Conservation (phyloP, 1,139 yeast genomes). For the Yamadazyma trypodendri region DNA sequence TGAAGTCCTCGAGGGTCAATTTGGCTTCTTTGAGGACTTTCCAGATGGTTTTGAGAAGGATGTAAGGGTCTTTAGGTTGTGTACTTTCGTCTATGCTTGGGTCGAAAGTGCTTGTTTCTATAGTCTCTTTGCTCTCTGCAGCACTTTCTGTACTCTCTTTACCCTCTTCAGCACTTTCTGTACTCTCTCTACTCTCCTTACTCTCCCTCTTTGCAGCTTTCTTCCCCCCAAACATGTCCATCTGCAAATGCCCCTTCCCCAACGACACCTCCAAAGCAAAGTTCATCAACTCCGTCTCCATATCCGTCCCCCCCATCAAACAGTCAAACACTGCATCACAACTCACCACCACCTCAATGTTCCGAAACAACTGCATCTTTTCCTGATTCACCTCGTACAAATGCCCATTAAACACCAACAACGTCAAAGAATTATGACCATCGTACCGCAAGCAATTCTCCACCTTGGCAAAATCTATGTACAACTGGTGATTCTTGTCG, state of each 20-base stretch:
- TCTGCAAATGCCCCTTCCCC: conserved; percentile 28
- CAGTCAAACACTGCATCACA: conserved; percentile 28
- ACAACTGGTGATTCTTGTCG: conserved; percentile 10
- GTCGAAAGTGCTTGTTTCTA: not conserved
- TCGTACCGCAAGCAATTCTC: conserved; percentile 22
- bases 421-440: conserved; percentile 22
- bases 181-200: too few species aligned
- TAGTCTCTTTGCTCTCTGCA: too few species aligned
- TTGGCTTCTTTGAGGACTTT: conserved; percentile 17
- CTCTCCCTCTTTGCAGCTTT: too few species aligned
- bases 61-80: not conserved
- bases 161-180: conserved; percentile 3
- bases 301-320: conserved; percentile 10
- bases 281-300: conserved; percentile 18
- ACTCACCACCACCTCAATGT: conserved; percentile 27
- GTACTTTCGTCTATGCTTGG: not conserved
- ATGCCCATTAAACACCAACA: conserved; percentile 32
- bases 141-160: not conserved
- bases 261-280: conserved; percentile 21
- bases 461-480: conserved; percentile 31
- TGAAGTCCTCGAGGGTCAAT: conserved; percentile 33
- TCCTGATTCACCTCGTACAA: conserved; percentile 21
- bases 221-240: conserved; percentile 17
- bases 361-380: conserved; percentile 28
- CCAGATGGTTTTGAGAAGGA: conserved; percentile 13